Conservation (phyloP, 495 filamentous ascomycete genomes). For the Penicillium macrosclerotiorum region DNA sequence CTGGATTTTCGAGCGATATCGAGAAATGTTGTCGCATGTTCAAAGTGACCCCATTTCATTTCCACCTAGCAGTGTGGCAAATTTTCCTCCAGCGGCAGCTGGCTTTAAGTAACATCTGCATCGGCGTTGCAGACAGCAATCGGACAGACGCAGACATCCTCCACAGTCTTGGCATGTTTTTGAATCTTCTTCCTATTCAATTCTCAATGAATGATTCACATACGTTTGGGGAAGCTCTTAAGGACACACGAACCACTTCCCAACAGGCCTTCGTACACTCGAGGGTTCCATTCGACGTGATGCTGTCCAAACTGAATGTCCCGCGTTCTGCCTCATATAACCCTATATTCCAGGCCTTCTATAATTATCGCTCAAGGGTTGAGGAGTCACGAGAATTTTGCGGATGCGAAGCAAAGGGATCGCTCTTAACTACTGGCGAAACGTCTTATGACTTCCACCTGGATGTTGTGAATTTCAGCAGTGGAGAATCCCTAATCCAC, state of each 20-base stretch:
- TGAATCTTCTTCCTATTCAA: constrained; percentile 49
- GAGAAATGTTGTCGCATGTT: constrained; percentile 13
- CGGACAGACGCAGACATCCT: constrained; percentile 27
- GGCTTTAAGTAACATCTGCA: constrained; percentile 36
- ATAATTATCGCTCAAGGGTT: constrained; percentile 36
- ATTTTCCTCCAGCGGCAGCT: constrained; percentile 26
- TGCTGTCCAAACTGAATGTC: constrained; percentile 38
- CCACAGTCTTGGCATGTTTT: constrained; percentile 38
- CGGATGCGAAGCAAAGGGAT: constrained; percentile 13
- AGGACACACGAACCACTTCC: constrained; percentile 13
- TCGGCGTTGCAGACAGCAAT: constrained; percentile 46
- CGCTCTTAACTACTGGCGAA: constrained; percentile 21
- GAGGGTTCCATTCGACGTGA: constrained; percentile 43
- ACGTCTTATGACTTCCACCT: constrained; percentile 24
- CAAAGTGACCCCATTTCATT: constrained; percentile 40
- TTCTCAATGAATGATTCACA: constrained; percentile 19
- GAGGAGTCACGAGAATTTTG: constrained; percentile 16
- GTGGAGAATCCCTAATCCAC: constrained; percentile 10
- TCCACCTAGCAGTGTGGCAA: constrained; percentile 40
- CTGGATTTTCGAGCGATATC: constrained; percentile 4
- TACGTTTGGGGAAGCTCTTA: constrained; percentile 14
- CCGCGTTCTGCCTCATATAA: constrained; percentile 29
- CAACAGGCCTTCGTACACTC: constrained; percentile 33
- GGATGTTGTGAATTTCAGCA: constrained; percentile 14
- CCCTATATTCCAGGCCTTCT: constrained; percentile 40